Percentiles rank a stretch among this genome's conserved stretches.
These are phyloP conservation scores for Solanum sejunctum DNA, from an alignment of 257 asterid species.

Conservation along the genomic window DNA sequence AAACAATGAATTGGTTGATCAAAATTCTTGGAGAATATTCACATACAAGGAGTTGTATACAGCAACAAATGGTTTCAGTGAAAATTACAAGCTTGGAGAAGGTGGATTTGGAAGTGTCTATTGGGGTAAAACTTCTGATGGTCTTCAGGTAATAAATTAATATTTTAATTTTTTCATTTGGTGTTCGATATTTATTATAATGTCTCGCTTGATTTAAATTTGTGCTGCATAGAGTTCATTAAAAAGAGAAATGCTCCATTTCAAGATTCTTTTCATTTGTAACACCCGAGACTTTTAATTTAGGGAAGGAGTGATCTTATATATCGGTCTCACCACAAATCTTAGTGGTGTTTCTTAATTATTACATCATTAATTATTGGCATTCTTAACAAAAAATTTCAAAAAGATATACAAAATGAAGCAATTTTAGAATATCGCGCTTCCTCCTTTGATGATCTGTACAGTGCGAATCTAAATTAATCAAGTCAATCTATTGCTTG, in stretches of 20 bases:
- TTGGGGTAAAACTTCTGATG: constrained; percentile 81
- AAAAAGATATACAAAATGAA: background rate
- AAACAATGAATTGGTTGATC: constrained; percentile 20
- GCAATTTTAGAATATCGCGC: background rate
- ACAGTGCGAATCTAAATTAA: no score
- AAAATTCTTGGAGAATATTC: constrained; percentile 53
- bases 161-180: background rate
- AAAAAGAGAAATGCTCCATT: background rate
- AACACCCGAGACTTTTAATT: background rate
- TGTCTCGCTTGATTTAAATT: accelerated
- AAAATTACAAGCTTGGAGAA: constrained; percentile 70
- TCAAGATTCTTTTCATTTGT: no score
- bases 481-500: no score
- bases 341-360: background rate
- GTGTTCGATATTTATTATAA: background rate
- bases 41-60: constrained; percentile 65
- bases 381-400: background rate
- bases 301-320: background rate
- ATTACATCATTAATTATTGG: background rate
- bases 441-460: no score
- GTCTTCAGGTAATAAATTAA: constrained; percentile 47
- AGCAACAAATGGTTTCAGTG: constrained; percentile 75
- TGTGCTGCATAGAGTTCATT: background rate
- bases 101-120: constrained; percentile 90
- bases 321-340: no score